Percentiles rank a stretch among this genome's conserved stretches.
phyloP scores from a whole-genome alignment of 305 asterid species.

The Fraxinus baroniana region DNA sequence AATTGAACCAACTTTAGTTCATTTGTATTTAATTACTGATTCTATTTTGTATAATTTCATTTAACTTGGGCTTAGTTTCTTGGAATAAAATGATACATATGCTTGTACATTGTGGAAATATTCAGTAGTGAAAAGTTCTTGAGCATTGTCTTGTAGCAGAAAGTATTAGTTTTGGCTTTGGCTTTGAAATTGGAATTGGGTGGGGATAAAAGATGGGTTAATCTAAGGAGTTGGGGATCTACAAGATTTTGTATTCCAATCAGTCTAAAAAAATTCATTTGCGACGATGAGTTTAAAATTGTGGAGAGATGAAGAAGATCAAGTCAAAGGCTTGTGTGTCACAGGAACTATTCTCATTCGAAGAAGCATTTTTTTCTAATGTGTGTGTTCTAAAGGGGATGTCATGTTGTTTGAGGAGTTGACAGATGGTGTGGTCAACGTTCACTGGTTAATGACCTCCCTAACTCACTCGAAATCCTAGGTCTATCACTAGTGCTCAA shows the following conservation, averaged over 20 bases:
- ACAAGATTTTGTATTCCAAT: constrained; percentile 46
- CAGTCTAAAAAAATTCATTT: constrained; percentile 55
- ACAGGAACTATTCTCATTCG: constrained; percentile 87
- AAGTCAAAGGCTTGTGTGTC: constrained; percentile 72
- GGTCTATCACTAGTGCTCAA: background rate
- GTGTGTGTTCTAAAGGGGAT: constrained; percentile 53
- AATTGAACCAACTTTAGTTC: no score
- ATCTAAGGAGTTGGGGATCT: constrained; percentile 53
- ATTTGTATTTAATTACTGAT: no score
- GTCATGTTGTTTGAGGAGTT: no score
- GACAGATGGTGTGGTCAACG: no score
- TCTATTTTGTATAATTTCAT: no score
- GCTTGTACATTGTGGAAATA: no score
- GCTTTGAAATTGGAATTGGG: constrained; percentile 20
- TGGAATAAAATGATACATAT: no score
- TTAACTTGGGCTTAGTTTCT: no score
- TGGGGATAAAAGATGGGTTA: constrained; percentile 47
- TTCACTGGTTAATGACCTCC: no score
- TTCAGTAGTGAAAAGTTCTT: constrained; percentile 1
- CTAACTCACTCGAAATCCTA: no score
- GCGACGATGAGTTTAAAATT: constrained; percentile 49
- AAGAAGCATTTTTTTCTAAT: constrained; percentile 64
- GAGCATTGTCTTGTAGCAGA: constrained; percentile 30
- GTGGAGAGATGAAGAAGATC: constrained; percentile 75
- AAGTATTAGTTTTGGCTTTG: constrained; percentile 17